Base-by-base conservation (phyloP, 2,329 filamentous ascomycete genomes). In the Dichotomopilus funicola region DNA sequence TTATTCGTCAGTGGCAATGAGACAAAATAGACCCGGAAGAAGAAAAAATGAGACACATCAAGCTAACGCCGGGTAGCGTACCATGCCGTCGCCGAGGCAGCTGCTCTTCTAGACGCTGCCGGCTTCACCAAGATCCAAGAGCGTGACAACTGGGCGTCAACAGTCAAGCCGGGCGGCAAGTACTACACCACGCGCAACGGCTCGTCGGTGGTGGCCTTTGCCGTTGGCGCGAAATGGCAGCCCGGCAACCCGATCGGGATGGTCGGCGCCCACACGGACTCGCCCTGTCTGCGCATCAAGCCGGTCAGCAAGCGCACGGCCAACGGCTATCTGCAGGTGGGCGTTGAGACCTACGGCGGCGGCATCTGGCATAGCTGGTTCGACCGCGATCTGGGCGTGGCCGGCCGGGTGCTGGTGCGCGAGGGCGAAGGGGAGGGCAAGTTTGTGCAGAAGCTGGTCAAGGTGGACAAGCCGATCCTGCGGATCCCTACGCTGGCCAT, bases 291-390 rank as follows among this genome's bases (percentile, higher is more conserved):
- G 49, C 86, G 92, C 57, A 78, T 99, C 70, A 99, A 99, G 78
- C 94, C 94, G 10, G 86, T 96, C 43, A 95, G 89, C 68, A 96
- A 92, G 74, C 94, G 92, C 75, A 81, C 82, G 66, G 85, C 82
- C 54, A 87, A 88, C 61, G 92, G 92, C 10, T 99, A 94, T 71
- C 74, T 96, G 60, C 94, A 99, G 73, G 86, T 99, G 55, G 94
- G 91, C 52, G 92, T 96, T 51, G 94, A 99, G 77, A 92, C 90
- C 1, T 99, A 99, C 68, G 94, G 94, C 52, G 94, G 94, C 59
- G 94, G 94, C 54, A 86, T 97, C 66, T 97, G 92, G 92, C 91
- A 96, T 72, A 95, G 89, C 47, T 99, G 88, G 94, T 99, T 99
- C 68, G 94, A 99, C 71, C 86, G 94, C 50, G 94, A 99, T 70